Conservation (phyloP, 106 monocot genomes). For the Dendrobium nobile region DNA sequence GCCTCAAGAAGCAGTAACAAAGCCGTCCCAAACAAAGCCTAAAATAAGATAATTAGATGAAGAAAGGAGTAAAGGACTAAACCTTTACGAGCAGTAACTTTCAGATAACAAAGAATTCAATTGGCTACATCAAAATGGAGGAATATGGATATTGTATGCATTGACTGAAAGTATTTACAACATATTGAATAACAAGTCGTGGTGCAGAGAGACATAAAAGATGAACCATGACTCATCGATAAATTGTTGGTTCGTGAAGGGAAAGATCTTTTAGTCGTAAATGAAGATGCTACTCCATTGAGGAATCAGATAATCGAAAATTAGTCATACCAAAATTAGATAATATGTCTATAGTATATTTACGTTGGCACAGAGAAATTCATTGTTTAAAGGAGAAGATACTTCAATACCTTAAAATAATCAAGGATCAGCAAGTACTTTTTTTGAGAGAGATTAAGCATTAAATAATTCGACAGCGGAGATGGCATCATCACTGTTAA, state of each 20-base stretch:
- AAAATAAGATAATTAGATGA: constrained; percentile 5
- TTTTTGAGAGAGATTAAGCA: not conserved
- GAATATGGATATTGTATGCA: constrained; percentile 9
- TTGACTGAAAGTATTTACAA: constrained; percentile 6
- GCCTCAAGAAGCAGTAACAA: too few species aligned
- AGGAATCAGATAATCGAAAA: not conserved
- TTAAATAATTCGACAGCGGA: not conserved
- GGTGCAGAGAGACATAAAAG: constrained; percentile 6
- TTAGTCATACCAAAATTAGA: not conserved
- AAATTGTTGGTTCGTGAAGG: not conserved
- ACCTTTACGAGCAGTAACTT: constrained; percentile 4
- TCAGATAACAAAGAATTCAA: constrained; percentile 1
- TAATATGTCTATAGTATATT: not conserved
- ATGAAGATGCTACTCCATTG: constrained; percentile 4
- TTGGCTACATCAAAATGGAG: constrained; percentile 4
- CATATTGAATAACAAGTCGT: constrained; percentile 7
- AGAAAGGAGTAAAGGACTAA: constrained; percentile 1
- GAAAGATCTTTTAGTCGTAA: not conserved
- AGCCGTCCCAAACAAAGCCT: too few species aligned
- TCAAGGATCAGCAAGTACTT: not conserved
- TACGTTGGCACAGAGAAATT: not conserved
- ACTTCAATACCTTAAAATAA: not conserved
- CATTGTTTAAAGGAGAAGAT: not conserved
- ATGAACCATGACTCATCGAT: not conserved
- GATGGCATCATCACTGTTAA: not conserved